A percentile compares a stretch with the other conserved stretches of the same genome.
phyloP scores from a whole-genome alignment of 176 grass and related monocot genomes.

The Carex kokanica region DNA sequence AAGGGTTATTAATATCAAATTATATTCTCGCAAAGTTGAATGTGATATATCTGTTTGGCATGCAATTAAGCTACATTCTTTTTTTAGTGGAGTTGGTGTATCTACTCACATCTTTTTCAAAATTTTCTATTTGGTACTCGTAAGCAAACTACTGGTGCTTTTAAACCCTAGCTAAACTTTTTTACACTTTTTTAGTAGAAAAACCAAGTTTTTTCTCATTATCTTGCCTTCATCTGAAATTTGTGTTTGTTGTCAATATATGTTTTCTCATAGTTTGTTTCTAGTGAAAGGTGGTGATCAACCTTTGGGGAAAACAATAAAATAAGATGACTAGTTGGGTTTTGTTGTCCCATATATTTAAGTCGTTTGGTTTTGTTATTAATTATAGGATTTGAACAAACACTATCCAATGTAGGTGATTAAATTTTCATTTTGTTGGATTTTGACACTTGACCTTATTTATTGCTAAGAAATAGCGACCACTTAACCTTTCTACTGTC shows the following conservation, averaged over 20 bases:
- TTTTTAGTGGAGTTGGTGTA: constrained; percentile 34
- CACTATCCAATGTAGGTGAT: constrained; percentile 8
- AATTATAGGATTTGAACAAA: constrained; percentile 15
- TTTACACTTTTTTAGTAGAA: neutral
- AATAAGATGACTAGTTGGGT: neutral
- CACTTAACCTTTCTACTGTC: constrained; percentile 11
- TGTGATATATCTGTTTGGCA: constrained; percentile 7
- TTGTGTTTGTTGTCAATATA: neutral
- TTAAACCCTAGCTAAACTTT: constrained; percentile 13
- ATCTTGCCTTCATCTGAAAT: neutral
- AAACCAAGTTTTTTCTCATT: constrained; percentile 1
- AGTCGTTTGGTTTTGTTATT: neutral
- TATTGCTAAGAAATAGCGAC: constrained; percentile 16
- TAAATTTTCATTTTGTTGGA: neutral
- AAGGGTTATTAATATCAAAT: neutral
- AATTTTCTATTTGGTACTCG: neutral
- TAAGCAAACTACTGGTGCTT: constrained; percentile 7
- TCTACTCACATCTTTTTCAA: constrained; percentile 6
- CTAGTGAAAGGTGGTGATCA: neutral
- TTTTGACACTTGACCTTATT: constrained; percentile 31
- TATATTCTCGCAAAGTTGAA: neutral
- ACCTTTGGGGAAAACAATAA: neutral
- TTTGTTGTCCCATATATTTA: neutral
- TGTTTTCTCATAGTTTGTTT: neutral
- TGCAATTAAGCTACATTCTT: constrained; percentile 11